phyloP scores from a whole-genome alignment of 176 grass and related monocot genomes.

The Cocos nucifera region DNA sequence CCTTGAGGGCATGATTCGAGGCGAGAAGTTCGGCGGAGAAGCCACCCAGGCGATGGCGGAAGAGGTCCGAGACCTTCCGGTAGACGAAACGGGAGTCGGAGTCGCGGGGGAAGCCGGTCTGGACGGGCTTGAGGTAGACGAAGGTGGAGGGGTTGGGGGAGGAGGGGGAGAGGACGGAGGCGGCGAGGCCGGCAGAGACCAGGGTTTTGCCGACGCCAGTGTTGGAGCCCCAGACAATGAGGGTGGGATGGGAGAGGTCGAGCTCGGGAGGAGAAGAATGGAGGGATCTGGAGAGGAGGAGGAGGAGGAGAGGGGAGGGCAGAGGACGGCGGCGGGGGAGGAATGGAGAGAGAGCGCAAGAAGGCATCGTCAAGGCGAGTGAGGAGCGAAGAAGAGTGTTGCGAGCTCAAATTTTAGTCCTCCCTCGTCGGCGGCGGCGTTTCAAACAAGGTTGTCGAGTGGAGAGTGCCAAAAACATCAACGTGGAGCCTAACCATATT shows the following conservation, averaged over 20 bases:
- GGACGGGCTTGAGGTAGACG: conserved; percentile 77
- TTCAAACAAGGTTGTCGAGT: too few species aligned
- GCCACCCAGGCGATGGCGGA: conserved; percentile 7
- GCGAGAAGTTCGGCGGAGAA: conserved; percentile 28
- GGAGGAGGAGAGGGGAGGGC: neutral
- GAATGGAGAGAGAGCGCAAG: conserved; percentile 3
- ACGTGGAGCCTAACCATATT: too few species aligned
- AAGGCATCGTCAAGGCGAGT: conserved; percentile 2
- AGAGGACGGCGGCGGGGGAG: neutral
- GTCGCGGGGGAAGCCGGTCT: conserved; percentile 76
- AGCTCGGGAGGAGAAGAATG: conserved; percentile 6
- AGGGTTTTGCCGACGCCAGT: conserved; percentile 92
- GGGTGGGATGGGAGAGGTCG: conserved; percentile 45
- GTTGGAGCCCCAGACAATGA: conserved; percentile 74
- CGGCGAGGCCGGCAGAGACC: conserved; percentile 66
- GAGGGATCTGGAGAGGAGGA: neutral
- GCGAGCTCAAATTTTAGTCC: too few species aligned
- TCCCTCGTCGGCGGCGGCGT: too few species aligned
- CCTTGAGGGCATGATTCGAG: conserved; percentile 50
- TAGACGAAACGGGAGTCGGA: conserved; percentile 78
- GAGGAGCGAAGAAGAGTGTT: neutral
- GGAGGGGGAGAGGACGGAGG: conserved; percentile 34
- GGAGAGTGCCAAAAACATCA: too few species aligned
- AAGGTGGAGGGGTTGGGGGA: conserved; percentile 25
- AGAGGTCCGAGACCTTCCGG: conserved; percentile 28